Percentiles rank a stretch among this genome's conserved stretches.
These are phyloP conservation scores for Bruguiera parviflora DNA, from an alignment of 345 rosid genomes.

Conservation along the genomic window DNA sequence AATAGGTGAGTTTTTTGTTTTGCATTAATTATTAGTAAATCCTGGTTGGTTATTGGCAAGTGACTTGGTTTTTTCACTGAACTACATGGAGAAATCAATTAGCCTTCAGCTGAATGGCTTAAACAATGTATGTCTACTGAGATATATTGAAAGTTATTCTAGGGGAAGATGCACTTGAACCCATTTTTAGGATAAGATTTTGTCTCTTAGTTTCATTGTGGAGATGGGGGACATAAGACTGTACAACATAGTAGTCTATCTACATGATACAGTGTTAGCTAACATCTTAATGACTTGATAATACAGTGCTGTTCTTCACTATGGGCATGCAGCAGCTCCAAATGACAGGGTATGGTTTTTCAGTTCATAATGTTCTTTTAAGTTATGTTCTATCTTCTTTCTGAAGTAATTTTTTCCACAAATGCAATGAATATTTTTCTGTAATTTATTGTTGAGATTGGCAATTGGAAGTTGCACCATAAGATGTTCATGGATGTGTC, in stretches of 20 bases:
- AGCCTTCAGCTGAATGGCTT: neutral
- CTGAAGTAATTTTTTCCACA: neutral
- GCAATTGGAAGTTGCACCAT: neutral
- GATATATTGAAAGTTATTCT: no score
- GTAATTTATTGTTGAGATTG: no score
- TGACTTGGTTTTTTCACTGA: neutral
- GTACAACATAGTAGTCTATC: constrained; percentile 6
- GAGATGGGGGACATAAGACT: neutral
- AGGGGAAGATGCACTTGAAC: neutral
- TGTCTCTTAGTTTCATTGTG: neutral
- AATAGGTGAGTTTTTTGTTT: constrained; percentile 49
- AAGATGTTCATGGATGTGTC: neutral
- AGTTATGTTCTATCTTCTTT: neutral
- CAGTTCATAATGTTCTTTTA: constrained; percentile 5
- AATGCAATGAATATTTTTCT: neutral
- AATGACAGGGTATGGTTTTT: constrained; percentile 67
- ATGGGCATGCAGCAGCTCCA: constrained; percentile 99
- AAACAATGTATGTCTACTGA: neutral
- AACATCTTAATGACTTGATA: constrained; percentile 14
- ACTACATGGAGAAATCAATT: neutral
- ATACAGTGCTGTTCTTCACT: constrained; percentile 87
- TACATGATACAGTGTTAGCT: constrained; percentile 7
- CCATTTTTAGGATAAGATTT: neutral
- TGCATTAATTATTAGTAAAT: neutral
- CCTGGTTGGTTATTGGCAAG: constrained; percentile 1